These are phyloP conservation scores for Leccinum longicurvipes DNA, from an alignment of 768 basidiomycete genomes.

Conservation along the genomic window DNA sequence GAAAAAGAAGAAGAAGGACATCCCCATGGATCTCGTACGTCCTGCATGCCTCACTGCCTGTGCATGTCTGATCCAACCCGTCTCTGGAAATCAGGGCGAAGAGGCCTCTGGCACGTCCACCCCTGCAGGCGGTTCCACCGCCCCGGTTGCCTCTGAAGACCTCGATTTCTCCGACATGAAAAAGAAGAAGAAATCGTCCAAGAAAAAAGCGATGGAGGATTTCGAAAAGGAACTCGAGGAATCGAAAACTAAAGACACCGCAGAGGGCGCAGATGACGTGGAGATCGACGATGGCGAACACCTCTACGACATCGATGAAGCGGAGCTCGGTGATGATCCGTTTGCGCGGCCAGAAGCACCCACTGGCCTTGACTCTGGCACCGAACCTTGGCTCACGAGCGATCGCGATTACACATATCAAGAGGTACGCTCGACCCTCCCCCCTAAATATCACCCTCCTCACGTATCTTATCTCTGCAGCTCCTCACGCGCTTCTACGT, in stretches of 20 bases:
- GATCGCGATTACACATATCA: conserved; percentile 96
- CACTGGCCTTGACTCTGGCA: conserved; percentile 66
- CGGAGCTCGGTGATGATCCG: conserved; percentile 85
- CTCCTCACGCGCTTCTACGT: conserved; percentile 91
- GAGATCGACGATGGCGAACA: conserved; percentile 61
- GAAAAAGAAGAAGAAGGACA: conserved; percentile 93
- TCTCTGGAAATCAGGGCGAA: conserved; percentile 40
- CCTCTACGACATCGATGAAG: conserved; percentile 69
- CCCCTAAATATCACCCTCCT: background rate
- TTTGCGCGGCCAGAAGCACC: conserved; percentile 62
- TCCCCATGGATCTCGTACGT: conserved; percentile 76
- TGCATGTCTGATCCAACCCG: background rate
- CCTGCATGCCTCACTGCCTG: background rate
- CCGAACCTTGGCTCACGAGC: conserved; percentile 85
- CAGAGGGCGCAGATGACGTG: conserved; percentile 53
- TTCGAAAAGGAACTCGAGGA: conserved; percentile 90
- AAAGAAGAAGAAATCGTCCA: conserved; percentile 92
- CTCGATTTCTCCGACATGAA: conserved; percentile 95
- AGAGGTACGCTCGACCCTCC: conserved; percentile 54
- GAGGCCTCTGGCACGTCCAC: conserved; percentile 69
- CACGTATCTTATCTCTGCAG: conserved; percentile 35
- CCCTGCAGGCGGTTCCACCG: conserved; percentile 41
- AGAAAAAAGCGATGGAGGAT: conserved; percentile 89
- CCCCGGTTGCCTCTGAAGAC: conserved; percentile 57
- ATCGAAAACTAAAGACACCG: conserved; percentile 62